phyloP scores from a whole-genome alignment of 306 rosid species.

The Fagus sylvatica region DNA sequence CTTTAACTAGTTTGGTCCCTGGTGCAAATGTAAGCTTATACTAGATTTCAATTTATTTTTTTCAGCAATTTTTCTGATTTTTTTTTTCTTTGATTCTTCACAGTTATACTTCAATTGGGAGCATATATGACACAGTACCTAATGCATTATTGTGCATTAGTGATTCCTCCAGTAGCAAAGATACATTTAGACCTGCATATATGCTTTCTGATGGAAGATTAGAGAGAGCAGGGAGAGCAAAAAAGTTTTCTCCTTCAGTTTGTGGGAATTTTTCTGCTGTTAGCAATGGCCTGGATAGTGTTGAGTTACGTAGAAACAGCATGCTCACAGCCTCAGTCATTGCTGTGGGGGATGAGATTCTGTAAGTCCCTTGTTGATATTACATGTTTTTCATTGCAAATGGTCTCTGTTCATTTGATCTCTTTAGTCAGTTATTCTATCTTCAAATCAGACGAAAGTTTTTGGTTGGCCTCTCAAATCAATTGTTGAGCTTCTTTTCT shows the following conservation, averaged over 20 bases:
- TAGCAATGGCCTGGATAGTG: constrained; percentile 54
- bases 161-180: constrained; percentile 40
- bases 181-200: constrained; percentile 81
- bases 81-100: constrained; percentile 19
- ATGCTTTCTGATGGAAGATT: constrained; percentile 90
- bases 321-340: constrained; percentile 72
- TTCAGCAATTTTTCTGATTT: constrained; percentile 9
- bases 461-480: constrained; percentile 1
- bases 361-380: constrained; percentile 65
- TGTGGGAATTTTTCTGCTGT: constrained; percentile 36
- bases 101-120: constrained; percentile 96
- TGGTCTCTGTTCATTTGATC: constrained; percentile 17
- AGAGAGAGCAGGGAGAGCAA: constrained; percentile 93
- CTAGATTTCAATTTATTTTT: constrained; percentile 25
- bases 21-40: constrained; percentile 20
- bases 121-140: constrained; percentile 85
- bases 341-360: constrained; percentile 93
- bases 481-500: constrained; percentile 12
- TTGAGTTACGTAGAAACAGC: constrained; percentile 51
- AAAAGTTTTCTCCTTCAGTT: constrained; percentile 53
- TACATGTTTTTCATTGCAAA: constrained; percentile 19
- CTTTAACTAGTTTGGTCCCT: not conserved
- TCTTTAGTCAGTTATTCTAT: not conserved
- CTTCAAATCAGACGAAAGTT: not conserved
- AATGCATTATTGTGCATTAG: constrained; percentile 62